Percentiles rank a stretch among this genome's conserved stretches.
Conservation (phyloP, 148 eudicot genomes). For the Rhododendron henanense region DNA sequence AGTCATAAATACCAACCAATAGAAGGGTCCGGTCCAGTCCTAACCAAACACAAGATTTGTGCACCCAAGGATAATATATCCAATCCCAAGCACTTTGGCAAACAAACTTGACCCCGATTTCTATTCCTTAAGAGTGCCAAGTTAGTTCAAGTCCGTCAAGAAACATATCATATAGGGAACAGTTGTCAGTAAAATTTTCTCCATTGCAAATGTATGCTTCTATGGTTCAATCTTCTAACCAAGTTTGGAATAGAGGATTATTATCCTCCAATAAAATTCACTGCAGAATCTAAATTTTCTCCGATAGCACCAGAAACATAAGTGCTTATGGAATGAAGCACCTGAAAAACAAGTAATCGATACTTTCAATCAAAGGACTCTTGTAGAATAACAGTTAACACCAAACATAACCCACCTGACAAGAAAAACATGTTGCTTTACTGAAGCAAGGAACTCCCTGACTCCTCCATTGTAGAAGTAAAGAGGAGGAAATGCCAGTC, state of each 20-base stretch:
- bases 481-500: slow-evolving; percentile 92
- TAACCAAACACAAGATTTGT: neutral
- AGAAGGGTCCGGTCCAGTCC: neutral
- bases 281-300: neutral
- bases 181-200: neutral
- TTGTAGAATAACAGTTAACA: neutral
- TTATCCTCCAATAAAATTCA: neutral
- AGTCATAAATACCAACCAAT: neutral
- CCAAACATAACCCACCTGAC: slow-evolving; percentile 48
- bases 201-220: neutral
- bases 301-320: neutral
- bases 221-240: neutral
- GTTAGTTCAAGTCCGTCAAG: neutral
- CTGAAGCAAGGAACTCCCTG: slow-evolving; percentile 73
- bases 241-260: neutral
- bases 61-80: neutral
- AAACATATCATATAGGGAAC: neutral
- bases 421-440: slow-evolving; percentile 79
- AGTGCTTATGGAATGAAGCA: neutral
- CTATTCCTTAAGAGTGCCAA: neutral
- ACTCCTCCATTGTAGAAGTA: slow-evolving; percentile 97
- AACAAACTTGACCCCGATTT: neutral
- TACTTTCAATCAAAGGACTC: neutral
- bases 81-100: neutral
- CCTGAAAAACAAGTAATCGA: neutral